Conservation (phyloP, 768 basidiomycete species). For the Clitopilus hobsonii region DNA sequence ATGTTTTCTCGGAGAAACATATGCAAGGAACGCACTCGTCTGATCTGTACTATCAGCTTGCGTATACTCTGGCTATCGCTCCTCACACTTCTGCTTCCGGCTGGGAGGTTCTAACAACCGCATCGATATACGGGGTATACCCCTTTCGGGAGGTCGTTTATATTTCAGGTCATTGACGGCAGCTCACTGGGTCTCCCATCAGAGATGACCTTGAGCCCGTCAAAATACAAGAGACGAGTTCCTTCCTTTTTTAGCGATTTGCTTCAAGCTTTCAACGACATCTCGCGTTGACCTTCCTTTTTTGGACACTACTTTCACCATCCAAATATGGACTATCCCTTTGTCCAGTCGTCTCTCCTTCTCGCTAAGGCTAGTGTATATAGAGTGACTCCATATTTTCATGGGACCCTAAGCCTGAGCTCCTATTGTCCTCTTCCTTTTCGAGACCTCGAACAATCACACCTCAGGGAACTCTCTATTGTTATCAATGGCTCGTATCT, state of each 20-base stretch:
- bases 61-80: no score
- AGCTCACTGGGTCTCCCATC: not conserved
- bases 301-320: constrained; percentile 14
- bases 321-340: constrained; percentile 15
- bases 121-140: not conserved
- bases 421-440: not conserved
- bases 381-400: constrained; percentile 2
- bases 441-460: not conserved
- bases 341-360: constrained; percentile 10
- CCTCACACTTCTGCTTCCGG: not conserved
- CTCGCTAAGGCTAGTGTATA: constrained; percentile 6
- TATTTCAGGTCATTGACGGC: not conserved
- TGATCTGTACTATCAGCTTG: no score
- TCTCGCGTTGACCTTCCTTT: constrained; percentile 3
- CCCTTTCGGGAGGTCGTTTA: not conserved
- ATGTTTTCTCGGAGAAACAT: no score
- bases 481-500: not conserved
- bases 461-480: not conserved
- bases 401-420: not conserved
- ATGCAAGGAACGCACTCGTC: no score
- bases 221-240: not conserved
- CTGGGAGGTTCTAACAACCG: not conserved
- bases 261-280: not conserved
- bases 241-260: not conserved
- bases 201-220: not conserved